A percentile compares a stretch with the other conserved stretches of the same genome.
phyloP scores from a whole-genome alignment of 805 yeast genomes.

The Henningerozyma blattae region DNA sequence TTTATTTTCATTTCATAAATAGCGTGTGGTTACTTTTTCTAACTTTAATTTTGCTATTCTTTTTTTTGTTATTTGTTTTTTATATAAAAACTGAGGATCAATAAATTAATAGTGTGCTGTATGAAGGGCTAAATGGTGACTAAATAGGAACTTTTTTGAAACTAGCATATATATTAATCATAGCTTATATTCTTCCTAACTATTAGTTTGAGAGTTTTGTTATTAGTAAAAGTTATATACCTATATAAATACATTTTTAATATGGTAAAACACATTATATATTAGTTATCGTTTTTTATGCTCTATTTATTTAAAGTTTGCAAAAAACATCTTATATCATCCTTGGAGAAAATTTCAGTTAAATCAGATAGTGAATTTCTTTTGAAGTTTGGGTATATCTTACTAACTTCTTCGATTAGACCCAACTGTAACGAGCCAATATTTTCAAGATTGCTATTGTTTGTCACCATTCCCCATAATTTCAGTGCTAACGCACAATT shows the following conservation, averaged over 20 bases:
- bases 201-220: too few relatives aligned
- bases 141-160: too few relatives aligned
- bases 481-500: slow-evolving; percentile 58
- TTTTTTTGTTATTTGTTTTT: too few relatives aligned
- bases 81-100: too few relatives aligned
- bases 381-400: neutral
- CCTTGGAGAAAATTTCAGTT: neutral
- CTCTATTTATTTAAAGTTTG: too few relatives aligned
- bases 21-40: too few relatives aligned
- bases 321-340: neutral
- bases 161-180: too few relatives aligned
- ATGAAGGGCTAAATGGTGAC: too few relatives aligned
- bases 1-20: too few relatives aligned
- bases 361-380: neutral
- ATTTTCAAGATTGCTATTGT: neutral
- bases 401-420: neutral
- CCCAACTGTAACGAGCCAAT: neutral
- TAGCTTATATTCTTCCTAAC: neutral
- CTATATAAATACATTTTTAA: neutral
- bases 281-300: neutral
- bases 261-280: neutral
- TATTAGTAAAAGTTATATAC: too few relatives aligned
- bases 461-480: slow-evolving; percentile 39
- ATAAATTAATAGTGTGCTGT: too few relatives aligned
- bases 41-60: too few relatives aligned